Evolutionary conservation across 768 basidiomycete species (phyloP).

Genomic region (Mycena rosella): DNA sequence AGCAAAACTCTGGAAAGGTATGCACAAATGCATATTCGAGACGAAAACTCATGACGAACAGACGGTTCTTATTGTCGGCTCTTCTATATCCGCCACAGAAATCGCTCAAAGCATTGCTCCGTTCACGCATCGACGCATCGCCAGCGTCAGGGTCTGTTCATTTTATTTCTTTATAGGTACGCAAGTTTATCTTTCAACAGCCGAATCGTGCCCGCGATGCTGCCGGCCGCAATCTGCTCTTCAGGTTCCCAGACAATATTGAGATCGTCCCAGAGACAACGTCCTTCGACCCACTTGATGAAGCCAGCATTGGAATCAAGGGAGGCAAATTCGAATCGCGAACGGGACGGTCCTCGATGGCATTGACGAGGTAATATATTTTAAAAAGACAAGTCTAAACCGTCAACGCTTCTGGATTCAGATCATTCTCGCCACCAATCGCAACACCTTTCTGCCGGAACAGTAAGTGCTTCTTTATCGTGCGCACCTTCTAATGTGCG

Average conservation of each 20-base stretch:
- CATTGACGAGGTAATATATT: neutral
- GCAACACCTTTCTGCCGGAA: constrained; percentile 44
- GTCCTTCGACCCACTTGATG: no score
- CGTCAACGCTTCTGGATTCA: neutral
- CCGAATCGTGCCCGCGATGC: constrained; percentile 12
- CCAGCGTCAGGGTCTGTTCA: constrained; percentile 36
- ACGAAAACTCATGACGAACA: neutral
- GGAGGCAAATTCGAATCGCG: no score
- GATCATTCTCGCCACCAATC: constrained; percentile 46
- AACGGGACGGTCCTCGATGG: no score
- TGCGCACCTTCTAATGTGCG: no score
- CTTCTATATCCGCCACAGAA: constrained; percentile 32
- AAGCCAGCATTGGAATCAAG: no score
- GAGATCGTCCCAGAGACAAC: constrained; percentile 39
- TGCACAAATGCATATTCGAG: neutral
- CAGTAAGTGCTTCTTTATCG: no score
- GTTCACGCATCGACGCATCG: constrained; percentile 28
- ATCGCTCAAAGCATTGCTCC: constrained; percentile 35
- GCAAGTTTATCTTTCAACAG: constrained; percentile 38
- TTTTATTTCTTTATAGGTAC: no score
- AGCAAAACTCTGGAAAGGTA: no score
- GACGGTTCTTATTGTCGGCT: constrained; percentile 38
- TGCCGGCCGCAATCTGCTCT: constrained; percentile 31
- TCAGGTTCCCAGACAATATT: constrained; percentile 43
- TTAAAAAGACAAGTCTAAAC: constrained; percentile 41